Percentiles rank a stretch among this genome's conserved stretches.
phyloP scores from a whole-genome alignment of 108 stramenopile species.

The Discostella stelligeroides region DNA sequence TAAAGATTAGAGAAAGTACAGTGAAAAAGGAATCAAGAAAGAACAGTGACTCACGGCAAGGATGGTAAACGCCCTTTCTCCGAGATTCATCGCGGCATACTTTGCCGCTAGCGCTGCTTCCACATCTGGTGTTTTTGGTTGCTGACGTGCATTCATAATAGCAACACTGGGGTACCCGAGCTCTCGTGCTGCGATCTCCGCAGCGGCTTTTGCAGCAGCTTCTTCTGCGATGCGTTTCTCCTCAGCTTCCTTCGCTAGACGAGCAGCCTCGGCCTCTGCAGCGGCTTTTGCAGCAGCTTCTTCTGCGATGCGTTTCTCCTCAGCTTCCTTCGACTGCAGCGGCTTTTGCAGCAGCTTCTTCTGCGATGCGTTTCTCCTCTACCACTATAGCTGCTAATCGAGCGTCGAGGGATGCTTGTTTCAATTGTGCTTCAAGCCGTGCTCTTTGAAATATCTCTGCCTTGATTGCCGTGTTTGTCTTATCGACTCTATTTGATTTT shows the following conservation, averaged over 20 bases:
- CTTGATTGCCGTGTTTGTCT: not conserved
- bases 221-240: conserved; percentile 32
- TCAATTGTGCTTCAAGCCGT: conserved; percentile 8
- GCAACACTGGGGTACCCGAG: conserved; percentile 32
- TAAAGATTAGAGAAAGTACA: not conserved
- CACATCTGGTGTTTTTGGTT: conserved; percentile 36
- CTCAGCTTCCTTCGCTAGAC: conserved; percentile 26
- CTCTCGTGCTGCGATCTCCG: conserved; percentile 24
- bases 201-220: conserved; percentile 13
- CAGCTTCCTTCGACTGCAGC: conserved; percentile 16
- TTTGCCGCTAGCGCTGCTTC: conserved; percentile 36
- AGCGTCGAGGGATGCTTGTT: conserved; percentile 12
- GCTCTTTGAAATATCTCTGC: conserved; percentile 18
- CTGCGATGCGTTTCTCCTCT: conserved; percentile 8
- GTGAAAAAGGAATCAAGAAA: not conserved
- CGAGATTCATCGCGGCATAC: conserved; percentile 55
- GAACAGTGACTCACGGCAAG: conserved; percentile 23
- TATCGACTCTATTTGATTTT: not conserved
- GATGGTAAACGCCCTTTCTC: conserved; percentile 55
- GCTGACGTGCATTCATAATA: conserved; percentile 31
- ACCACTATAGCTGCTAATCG: conserved; percentile 8
- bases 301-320: conserved; percentile 34
- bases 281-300: conserved; percentile 15
- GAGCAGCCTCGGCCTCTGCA: conserved; percentile 27
- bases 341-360: conserved; percentile 6